These are phyloP conservation scores for Cucurbita pepo DNA, from an alignment of 306 rosid genomes.

Conservation along the genomic window DNA sequence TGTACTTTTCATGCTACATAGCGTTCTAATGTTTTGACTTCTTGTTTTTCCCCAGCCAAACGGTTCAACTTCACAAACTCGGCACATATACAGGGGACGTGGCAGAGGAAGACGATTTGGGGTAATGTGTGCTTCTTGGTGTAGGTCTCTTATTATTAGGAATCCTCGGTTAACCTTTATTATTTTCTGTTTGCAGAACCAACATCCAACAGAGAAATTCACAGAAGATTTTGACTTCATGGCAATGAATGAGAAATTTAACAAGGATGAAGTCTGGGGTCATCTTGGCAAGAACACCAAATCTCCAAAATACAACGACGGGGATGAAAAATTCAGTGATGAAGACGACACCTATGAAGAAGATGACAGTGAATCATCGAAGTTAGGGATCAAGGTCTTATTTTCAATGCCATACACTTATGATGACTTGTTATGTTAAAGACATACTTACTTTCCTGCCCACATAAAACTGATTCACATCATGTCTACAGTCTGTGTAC, in stretches of 20 bases:
- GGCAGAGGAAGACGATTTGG: conserved; percentile 66
- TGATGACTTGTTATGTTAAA: background rate
- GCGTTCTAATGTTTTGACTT: background rate
- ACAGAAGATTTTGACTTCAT: conserved; percentile 88
- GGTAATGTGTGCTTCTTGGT: conserved; percentile 28
- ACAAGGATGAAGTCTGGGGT: conserved; percentile 99
- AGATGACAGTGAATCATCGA: conserved; percentile 32
- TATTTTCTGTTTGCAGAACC: conserved; percentile 34
- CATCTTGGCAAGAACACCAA: conserved; percentile 69
- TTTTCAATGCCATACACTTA: conserved; percentile 6
- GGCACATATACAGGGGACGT: conserved; percentile 50
- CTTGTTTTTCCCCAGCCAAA: conserved; percentile 27
- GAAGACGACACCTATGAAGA: conserved; percentile 48
- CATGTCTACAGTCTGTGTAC: conserved; percentile 45
- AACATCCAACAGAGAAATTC: conserved; percentile 42
- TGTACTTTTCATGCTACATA: background rate
- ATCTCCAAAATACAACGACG: conserved; percentile 38
- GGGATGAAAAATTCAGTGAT: conserved; percentile 37
- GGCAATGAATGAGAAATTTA: conserved; percentile 96
- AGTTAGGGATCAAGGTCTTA: conserved; percentile 34
- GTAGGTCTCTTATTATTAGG: no score
- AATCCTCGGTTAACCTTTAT: background rate
- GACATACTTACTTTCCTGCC: background rate
- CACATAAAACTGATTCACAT: conserved; percentile 6
- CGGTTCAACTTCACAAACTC: conserved; percentile 31